Evolutionary conservation across 441 rosid species (phyloP), one percentile per base, ranked within the genome.

Genomic region (Sinapis alba): DNA sequence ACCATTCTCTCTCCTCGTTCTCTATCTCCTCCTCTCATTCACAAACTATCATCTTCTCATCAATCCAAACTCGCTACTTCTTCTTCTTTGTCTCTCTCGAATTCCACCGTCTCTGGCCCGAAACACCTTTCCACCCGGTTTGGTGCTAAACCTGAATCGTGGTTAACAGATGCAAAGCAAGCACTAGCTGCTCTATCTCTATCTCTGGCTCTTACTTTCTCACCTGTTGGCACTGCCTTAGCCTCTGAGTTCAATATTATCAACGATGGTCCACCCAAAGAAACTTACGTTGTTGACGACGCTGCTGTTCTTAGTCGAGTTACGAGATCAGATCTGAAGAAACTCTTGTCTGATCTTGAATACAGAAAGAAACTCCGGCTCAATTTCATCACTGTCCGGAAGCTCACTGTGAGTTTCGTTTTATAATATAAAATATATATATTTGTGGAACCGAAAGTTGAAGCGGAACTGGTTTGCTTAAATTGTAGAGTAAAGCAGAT

Each of bases 401-500:
- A 95, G 83, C 97, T 95, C 61, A 93, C 97, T 23, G 99, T 95
- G 82, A 87, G 97, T 80, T 64, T 62, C 70, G 19, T 53, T 51
- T 56, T 20, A 43, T n/a, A 12, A 10, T 8, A 24, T 54, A 18
- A 65, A 11, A 4, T 8, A 19, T 1, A 2, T 28, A 11, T 65
- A 38, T 59, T 47, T 24, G 60, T 38, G 24, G 26, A 63, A 53
- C 56, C 28, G 64, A 3, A 54, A 23, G 8, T 23, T 67, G 15
- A 67, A 58, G 68, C 56, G 62, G 45, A 30, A 50, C 62, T 30
- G 78, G 34, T 71, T 28, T 65, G 56, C 43, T 4, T 34, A 2
- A 50, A 58, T 32, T 79, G 84, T 87, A 94, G 99, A 95, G 96
- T 84, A 95, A 95, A 82, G 99, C 99, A 72, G 99, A 95, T 89